phyloP scores from a whole-genome alignment of 73 alveolate genomes.

The Loxodes magnus region DNA sequence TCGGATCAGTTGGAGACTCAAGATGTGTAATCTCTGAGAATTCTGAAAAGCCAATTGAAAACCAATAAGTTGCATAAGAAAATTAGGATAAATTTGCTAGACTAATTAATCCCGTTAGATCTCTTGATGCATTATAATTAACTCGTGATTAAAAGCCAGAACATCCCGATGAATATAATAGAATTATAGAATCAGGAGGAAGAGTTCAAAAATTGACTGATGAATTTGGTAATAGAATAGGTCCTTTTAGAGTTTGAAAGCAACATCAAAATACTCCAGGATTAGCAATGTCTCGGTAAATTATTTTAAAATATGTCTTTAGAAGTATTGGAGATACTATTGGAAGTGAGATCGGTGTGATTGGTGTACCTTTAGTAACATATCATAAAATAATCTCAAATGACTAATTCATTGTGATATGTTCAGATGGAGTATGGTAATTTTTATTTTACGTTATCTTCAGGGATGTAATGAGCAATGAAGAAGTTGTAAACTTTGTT shows the following conservation, averaged over 20 bases:
- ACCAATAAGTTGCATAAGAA: too few relatives aligned
- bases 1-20: conserved; percentile 7
- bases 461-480: conserved; percentile 40
- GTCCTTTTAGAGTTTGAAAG: conserved; percentile 31
- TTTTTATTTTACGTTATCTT: too few relatives aligned
- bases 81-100: too few relatives aligned
- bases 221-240: conserved; percentile 25
- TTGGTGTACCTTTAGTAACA: conserved; percentile 21
- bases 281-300: conserved; percentile 41
- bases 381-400: conserved; percentile 6
- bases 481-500: conserved; percentile 24
- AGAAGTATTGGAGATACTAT: conserved; percentile 38
- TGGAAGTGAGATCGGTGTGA: conserved; percentile 27
- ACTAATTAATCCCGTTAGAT: too few relatives aligned
- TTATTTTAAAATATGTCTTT: too few relatives aligned
- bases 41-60: too few relatives aligned
- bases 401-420: conserved; percentile 19
- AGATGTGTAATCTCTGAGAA: conserved; percentile 2
- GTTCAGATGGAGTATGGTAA: conserved; percentile 40
- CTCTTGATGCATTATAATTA: conserved; percentile 22
- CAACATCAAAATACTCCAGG: conserved; percentile 27
- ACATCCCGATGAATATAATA: conserved; percentile 16
- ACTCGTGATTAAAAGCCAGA: conserved; percentile 36
- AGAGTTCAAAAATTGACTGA: conserved; percentile 26
- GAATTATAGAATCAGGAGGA: conserved; percentile 29